phyloP scores from a whole-genome alignment of 768 basidiomycete species.

The Collybia sp. region DNA sequence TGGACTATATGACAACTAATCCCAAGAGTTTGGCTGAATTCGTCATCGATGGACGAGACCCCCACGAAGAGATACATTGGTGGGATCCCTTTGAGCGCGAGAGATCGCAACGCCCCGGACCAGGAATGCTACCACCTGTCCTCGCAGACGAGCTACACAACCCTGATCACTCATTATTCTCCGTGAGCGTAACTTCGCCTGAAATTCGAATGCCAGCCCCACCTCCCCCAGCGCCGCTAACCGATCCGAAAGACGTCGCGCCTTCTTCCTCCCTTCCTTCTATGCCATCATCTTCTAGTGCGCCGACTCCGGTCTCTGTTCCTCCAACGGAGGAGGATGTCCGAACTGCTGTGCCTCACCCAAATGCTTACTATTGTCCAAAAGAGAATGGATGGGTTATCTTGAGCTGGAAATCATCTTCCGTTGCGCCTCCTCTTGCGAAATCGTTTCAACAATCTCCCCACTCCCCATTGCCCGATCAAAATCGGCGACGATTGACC shows the following conservation, averaged over 20 bases:
- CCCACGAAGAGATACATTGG: conserved; percentile 63
- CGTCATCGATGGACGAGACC: conserved; percentile 56
- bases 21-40: conserved; percentile 20
- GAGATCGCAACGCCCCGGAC: conserved; percentile 52
- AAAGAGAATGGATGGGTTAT: conserved; percentile 84
- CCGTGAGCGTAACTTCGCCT: conserved; percentile 38
- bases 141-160: conserved; percentile 67
- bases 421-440: conserved; percentile 56
- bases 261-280: not conserved
- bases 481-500: conserved; percentile 40
- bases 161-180: conserved; percentile 67
- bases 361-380: conserved; percentile 78
- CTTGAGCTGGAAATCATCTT: conserved; percentile 62
- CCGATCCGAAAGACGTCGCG: not conserved
- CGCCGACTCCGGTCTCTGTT: conserved; percentile 7
- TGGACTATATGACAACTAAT: conserved; percentile 18
- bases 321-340: conserved; percentile 60
- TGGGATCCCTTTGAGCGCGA: conserved; percentile 53
- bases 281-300: not conserved
- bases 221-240: not conserved
- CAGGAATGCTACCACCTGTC: conserved; percentile 64
- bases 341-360: conserved; percentile 70
- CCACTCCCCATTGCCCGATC: conserved; percentile 50
- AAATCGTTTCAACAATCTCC: conserved; percentile 40
- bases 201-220: conserved; percentile 9